phyloP scores from a whole-genome alignment of 2,329 filamentous ascomycete species.

The Penicillium sp. region DNA sequence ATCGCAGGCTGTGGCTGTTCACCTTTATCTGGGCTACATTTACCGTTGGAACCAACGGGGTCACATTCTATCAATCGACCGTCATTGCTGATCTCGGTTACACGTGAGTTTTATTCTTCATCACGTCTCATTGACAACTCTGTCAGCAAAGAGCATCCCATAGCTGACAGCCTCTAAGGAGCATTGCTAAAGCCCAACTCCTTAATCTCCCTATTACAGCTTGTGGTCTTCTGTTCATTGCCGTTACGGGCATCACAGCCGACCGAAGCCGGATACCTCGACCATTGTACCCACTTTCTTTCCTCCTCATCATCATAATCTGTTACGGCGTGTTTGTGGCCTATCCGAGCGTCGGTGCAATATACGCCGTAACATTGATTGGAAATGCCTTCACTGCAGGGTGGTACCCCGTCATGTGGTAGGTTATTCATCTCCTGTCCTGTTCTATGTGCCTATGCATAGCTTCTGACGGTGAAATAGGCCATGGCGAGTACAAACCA shows the following conservation, averaged over 20 bases:
- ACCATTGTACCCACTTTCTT: conserved; percentile 46
- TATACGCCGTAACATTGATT: conserved; percentile 50
- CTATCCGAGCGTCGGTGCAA: conserved; percentile 47
- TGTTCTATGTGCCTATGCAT: background rate
- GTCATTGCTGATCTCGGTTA: conserved; percentile 44
- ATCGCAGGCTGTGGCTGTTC: conserved; percentile 47
- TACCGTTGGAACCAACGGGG: conserved; percentile 47
- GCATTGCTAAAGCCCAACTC: conserved; percentile 49
- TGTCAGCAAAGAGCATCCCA: too few species aligned
- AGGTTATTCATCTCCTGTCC: background rate
- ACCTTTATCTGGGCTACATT: conserved; percentile 48
- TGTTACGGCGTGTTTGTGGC: conserved; percentile 49
- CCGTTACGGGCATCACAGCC: conserved; percentile 42
- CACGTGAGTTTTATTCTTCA: conserved; percentile 32
- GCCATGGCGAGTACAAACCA: conserved; percentile 54
- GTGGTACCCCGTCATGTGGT: conserved; percentile 52
- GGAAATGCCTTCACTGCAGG: conserved; percentile 44
- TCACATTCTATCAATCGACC: conserved; percentile 46
- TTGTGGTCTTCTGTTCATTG: conserved; percentile 45
- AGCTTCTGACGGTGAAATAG: background rate
- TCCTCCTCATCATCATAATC: conserved; percentile 44
- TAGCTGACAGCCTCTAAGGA: conserved; percentile 25
- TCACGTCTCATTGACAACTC: too few species aligned
- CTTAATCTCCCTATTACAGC: conserved; percentile 51
- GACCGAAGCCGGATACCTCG: conserved; percentile 45